Percentiles rank a stretch among this genome's conserved stretches.
These are phyloP conservation scores for Rugonectria rugulosa DNA, from an alignment of 2,329 filamentous ascomycete genomes.

Conservation along the genomic window DNA sequence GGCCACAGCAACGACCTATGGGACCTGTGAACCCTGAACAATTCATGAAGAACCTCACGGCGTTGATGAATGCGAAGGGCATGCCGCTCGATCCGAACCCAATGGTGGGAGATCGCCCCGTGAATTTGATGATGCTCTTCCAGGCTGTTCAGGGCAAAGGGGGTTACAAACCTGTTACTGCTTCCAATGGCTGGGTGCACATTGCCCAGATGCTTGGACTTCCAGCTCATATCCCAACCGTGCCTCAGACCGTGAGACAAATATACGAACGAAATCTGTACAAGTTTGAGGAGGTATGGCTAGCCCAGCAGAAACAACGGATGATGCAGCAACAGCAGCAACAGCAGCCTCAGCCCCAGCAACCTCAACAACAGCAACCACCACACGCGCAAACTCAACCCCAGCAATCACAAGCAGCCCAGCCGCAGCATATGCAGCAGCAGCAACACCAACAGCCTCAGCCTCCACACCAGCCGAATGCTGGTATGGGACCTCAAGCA, in stretches of 20 bases:
- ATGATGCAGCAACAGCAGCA: conserved; percentile 61
- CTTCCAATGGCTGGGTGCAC: conserved; percentile 75
- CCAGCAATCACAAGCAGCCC: conserved; percentile 42
- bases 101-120: conserved; percentile 72
- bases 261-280: conserved; percentile 80
- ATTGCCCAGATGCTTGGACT: conserved; percentile 73
- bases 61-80: conserved; percentile 79
- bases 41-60: conserved; percentile 77
- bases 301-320: conserved; percentile 61
- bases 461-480: conserved; percentile 26
- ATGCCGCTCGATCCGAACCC: conserved; percentile 79
- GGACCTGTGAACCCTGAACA: conserved; percentile 65
- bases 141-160: conserved; percentile 76
- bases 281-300: conserved; percentile 77
- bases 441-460: conserved; percentile 43
- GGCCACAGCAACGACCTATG: conserved; percentile 57
- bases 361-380: conserved; percentile 43
- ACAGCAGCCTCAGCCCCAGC: conserved; percentile 50
- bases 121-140: conserved; percentile 82
- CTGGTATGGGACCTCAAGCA: conserved; percentile 34
- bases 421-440: conserved; percentile 38
- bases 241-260: conserved; percentile 72
- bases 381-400: background rate
- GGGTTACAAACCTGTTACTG: conserved; percentile 77
- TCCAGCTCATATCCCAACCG: conserved; percentile 69